Evolutionary conservation across 192 early-diverging fungal species (phyloP), one percentile per base, ranked within the genome.

Genomic region (Coemansia pectinata): DNA sequence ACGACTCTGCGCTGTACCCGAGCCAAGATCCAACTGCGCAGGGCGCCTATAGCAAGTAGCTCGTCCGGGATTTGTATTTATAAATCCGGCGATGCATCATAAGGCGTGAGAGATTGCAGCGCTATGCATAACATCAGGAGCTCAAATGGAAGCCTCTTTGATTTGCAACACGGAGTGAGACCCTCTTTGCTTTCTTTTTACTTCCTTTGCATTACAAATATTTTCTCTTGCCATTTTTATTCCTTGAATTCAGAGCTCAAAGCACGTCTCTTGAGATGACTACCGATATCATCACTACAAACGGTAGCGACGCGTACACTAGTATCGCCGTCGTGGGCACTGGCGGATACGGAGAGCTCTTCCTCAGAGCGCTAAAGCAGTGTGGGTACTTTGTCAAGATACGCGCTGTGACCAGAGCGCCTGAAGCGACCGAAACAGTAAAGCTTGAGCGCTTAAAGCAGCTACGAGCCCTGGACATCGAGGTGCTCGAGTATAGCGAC

Each of bases 11-110:
- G 23, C 67, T 66, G 57, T 88, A 88, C 65, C 79, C 87, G 2
- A 86, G 85, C 62, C 87, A 88, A 70, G 86, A 88, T 42, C 87
- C 87, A 11, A 87, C 84, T 6, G 79, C 77, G 23, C 79, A 85
- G 40, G 87, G 87, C 7, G 80, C 84, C 15, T 40, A 40, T 17
- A 29, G 61, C 41, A 71, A 65, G 19, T 65, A 71, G 61, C 23
- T 65, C 3, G 3, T 15, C 7, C 27, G 27, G 1, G 40, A 23
- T 63, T 64, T 9, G 9, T 36, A 39, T 41, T 27, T 45, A 47
- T 64, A 27, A 10, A 50, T n/a, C 44, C 3, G 14, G 44, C 44
- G 44, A 27, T 27, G 27, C 27, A 27, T 27, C 27, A 27, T 27
- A 27, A 27, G 27, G 27, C 27, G 27, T 27, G 27, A 15, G 44